Conservation (phyloP, 2,329 filamentous ascomycete genomes). For the Fusarium denticulatum region DNA sequence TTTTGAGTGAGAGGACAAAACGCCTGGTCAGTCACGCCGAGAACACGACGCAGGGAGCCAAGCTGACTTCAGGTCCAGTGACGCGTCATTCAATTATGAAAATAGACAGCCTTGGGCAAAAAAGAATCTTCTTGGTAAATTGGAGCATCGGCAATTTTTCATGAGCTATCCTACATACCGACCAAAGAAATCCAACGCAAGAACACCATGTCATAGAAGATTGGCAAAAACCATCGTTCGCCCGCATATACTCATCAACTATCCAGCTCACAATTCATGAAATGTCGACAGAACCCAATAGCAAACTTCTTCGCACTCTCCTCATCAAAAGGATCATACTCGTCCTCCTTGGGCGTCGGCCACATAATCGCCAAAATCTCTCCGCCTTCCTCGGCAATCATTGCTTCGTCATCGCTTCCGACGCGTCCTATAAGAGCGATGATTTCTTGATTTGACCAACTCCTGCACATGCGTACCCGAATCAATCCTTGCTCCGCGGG, state of each 20-base stretch:
- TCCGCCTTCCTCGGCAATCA: constrained; percentile 8
- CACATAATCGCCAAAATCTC: constrained; percentile 17
- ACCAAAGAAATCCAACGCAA: background rate
- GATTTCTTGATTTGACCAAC: constrained; percentile 8
- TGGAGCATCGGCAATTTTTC: background rate
- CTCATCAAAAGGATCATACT: constrained; percentile 1
- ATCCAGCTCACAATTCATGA: background rate
- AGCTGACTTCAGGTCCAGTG: too few relatives aligned
- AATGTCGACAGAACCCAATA: background rate
- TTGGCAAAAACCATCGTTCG: background rate
- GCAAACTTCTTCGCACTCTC: constrained; percentile 3
- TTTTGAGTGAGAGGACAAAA: too few relatives aligned
- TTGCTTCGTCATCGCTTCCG: background rate
- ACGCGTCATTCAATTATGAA: background rate
- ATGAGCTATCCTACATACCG: background rate
- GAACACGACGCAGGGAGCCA: background rate
- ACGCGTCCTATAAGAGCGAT: constrained; percentile 12
- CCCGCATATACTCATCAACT: background rate
- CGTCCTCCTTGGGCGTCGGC: background rate
- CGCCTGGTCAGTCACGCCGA: background rate
- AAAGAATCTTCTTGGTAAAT: too few relatives aligned
- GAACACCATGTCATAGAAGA: background rate
- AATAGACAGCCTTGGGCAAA: background rate
- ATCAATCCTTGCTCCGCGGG: constrained; percentile 13
- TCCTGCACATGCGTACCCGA: constrained; percentile 13